Base-by-base conservation (phyloP, 179 eudicot species). In the Beta corolliflora region DNA sequence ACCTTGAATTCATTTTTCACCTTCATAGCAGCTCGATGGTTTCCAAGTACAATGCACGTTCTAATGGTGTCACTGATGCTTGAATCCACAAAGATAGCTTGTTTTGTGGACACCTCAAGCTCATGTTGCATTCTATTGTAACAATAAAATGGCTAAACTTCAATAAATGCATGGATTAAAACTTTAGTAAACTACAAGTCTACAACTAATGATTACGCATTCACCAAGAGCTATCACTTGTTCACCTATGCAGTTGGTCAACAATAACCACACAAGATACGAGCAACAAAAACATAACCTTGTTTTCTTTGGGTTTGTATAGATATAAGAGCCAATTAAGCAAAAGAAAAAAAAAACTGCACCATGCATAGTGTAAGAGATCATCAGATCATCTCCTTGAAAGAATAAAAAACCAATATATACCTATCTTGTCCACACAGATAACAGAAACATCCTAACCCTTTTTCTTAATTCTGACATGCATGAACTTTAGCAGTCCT, bases 31-130 rank as follows among this genome's bases (percentile, higher is more conserved):
- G 93, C 99, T 71, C 92, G 92, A 77, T 96, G 98, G 87, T 96
- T 93, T 78, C 98, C 98, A 77, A 94, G 90, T 31, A 91, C 97
- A 75, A 96, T 94, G 82, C 99, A 96, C 18, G 99, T 96, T 50
- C 98, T 92, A 63, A 96, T 94, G 75, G 99, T 96, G 83, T 96
- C 99, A 84, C 97, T 96, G 65, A 96, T 92, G 85, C 98, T 96
- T 78, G 99, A 96, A 86, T 93, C 98, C 80, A 96, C 95, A 88
- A 96, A 96, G 56, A 96, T 91, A n/a, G 97, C 88, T 89, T 96
- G 99, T 83, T 96, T 96, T 63, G 98, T 94, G 25, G 91, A 80
- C 75, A 93, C 97, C 86, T 94, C 98, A 65, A 94, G 80, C 73
- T 92, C 98, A 84, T 94, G 98, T 83, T 96, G 99, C 71, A 91